phyloP scores from a whole-genome alignment of 306 rosid species.

The Begonia loranthoides region DNA sequence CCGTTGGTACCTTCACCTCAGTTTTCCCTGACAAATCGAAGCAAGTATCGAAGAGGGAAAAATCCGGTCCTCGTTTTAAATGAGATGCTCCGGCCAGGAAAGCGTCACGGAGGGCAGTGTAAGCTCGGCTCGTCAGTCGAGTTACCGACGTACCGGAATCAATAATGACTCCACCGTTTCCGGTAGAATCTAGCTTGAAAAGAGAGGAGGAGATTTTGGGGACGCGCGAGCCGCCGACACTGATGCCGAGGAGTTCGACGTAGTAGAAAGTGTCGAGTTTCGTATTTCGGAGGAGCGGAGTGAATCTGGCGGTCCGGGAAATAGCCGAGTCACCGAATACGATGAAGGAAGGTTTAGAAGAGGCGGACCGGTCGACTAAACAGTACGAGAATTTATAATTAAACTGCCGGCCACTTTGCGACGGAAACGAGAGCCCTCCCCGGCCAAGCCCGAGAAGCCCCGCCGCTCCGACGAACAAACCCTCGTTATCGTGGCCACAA shows the following conservation, averaged over 20 bases:
- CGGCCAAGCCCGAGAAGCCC: conserved; percentile 86
- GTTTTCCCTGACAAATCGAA: conserved; percentile 37
- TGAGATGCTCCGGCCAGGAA: conserved; percentile 27
- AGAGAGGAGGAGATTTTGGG: conserved; percentile 29
- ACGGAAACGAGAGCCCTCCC: conserved; percentile 46
- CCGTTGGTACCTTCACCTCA: conserved; percentile 51
- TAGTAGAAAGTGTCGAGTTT: conserved; percentile 48
- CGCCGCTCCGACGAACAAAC: conserved; percentile 53
- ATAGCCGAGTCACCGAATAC: conserved; percentile 41
- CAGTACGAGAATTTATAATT: conserved; percentile 54
- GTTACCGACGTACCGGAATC: conserved; percentile 70
- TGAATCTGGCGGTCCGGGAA: conserved; percentile 45
- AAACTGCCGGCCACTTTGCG: conserved; percentile 40
- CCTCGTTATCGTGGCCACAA: conserved; percentile 78
- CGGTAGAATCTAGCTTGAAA: conserved; percentile 33
- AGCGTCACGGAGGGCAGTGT: conserved; percentile 34
- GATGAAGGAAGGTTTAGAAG: conserved; percentile 31
- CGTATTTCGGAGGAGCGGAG: conserved; percentile 37
- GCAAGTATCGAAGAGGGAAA: conserved; percentile 57
- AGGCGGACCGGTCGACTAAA: conserved; percentile 45
- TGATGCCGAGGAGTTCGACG: conserved; percentile 36
- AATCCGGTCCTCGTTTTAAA: conserved; percentile 41
- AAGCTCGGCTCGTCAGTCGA: conserved; percentile 37
- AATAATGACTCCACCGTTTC: conserved; percentile 50
- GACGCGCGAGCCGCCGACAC: conserved; percentile 43